Evolutionary conservation across 2,329 filamentous ascomycete species (phyloP), one percentile per base, ranked within the genome.

Genomic region (Aspergillus brasiliensis): DNA sequence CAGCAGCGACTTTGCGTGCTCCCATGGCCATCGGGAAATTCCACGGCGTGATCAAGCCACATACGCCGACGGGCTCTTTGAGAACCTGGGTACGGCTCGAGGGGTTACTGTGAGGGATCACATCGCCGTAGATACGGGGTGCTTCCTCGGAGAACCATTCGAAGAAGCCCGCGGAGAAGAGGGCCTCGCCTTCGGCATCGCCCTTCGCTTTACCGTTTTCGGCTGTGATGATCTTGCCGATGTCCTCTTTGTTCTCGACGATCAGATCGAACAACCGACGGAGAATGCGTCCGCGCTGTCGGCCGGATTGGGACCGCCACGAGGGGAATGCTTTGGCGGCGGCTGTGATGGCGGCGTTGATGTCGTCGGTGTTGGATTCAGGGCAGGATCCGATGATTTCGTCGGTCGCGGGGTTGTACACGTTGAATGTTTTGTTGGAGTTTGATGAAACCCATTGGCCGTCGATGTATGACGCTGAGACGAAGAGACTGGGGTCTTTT

Each of bases 371-470:
- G 67, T 87, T 85, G 81, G 93, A 94, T 73, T 97, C 78, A 63
- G 94, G 91, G 72, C 88, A 88, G 8, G 85, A 89, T 46, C 90
- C 92, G 66, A 97, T 91, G 34, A 89, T 75, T 65, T 88, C 84
- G 66, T 89, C 89, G 6, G 90, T 90, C 1, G 91, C 87, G 10
- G 94, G 94, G 75, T 97, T 88, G 62, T 84, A 82, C 62, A 97
- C 90, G 73, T 92, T 87, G 77, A 97, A 97, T 34, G 91, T 96
- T 84, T 94, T 88, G 72, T 90, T 90, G 1, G 91, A 94, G 70
- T 86, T 85, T 68, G 92, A 90, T 67, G 84, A 82, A 61, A 94
- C 84, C 91, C 92, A 97, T 84, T 95, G 84, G 69, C 93, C 93
- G 73, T 97, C 91, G 69, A 97, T 87, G 73, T 92, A 97, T 72